Base-by-base conservation (phyloP, 257 asterid genomes). In the Solanum piurae region DNA sequence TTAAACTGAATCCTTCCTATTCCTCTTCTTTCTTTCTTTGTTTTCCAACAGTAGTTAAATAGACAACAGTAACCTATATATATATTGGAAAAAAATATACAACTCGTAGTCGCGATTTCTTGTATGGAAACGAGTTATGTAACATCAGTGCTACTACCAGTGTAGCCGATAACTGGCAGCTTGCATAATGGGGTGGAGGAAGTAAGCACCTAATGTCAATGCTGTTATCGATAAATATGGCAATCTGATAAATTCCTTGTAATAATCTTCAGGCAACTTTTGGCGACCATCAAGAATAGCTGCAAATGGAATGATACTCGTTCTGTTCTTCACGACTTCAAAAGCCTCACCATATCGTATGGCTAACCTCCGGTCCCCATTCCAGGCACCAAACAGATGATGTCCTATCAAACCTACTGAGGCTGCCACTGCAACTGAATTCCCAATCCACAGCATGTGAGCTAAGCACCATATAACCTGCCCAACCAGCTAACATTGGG, bases 391-490 rank as follows among this genome's bases (percentile, higher is more conserved):
- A 88, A 96, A 95, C 21, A 97, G 89, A 90, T 97, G 99, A 94
- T 97, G 99, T 7, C 94, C 98, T 2, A 97, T 97, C 91, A 97
- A 91, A 73, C 99, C 99, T 52, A 90, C 88, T 34, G 99, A 97
- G 64, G 99, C 98, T 37, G 99, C 98, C 42, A 91, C 92, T 11
- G 95, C 91, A 40, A 97, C 99, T 42, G 99, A 96, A 71, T 97
- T 97, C 71, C 99, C 99, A 1, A 97, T 96, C 99, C 99, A 97
- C 25, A 96, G 72, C 40, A 98, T 94, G 93, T 96, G 99, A 58
- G 98, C 99, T 38, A 96, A 83, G 91, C 99, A 97, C 99, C 99
- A 97, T 10, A 97, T 88, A 44, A 97, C 98, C 91, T 97, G 99
- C 80, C 99, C 99, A 36, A 91, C 99, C 99, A 96, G 92, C 99